phyloP scores from a whole-genome alignment of 768 basidiomycete genomes.

The Russula vinacea region DNA sequence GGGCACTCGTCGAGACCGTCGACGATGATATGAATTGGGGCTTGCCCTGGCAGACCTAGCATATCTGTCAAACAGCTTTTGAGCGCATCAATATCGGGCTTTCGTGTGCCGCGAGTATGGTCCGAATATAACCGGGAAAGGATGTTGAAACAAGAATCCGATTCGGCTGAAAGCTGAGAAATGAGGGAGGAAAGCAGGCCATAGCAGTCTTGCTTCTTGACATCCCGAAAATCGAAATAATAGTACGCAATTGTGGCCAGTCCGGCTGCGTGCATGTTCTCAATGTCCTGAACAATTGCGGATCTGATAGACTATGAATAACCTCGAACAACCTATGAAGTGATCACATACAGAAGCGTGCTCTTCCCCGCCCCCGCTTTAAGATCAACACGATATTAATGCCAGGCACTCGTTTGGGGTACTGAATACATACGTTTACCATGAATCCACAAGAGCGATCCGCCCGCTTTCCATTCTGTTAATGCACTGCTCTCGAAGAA shows the following conservation, averaged over 20 bases:
- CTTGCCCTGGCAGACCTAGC: background rate
- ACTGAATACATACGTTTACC: background rate
- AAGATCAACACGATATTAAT: background rate
- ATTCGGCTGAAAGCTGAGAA: background rate
- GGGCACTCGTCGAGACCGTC: conserved; percentile 20
- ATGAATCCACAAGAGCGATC: background rate
- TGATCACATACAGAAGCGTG: background rate
- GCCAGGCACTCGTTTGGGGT: background rate
- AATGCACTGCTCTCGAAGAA: background rate
- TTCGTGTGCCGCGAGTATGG: background rate
- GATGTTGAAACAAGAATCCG: background rate
- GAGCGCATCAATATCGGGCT: background rate
- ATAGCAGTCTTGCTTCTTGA: background rate
- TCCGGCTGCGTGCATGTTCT: background rate
- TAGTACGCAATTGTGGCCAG: background rate
- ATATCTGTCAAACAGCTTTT: background rate
- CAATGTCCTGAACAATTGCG: background rate
- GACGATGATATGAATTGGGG: background rate
- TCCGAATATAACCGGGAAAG: background rate
- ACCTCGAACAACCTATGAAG: background rate
- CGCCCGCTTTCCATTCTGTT: background rate
- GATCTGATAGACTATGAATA: background rate
- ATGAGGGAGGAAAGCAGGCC: conserved; percentile 9
- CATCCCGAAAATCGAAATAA: background rate
- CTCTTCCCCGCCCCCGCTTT: background rate